Evolutionary conservation across 192 early-diverging fungal species (phyloP), one percentile per base, ranked within the genome.

Genomic region (Coemansia sp.): DNA sequence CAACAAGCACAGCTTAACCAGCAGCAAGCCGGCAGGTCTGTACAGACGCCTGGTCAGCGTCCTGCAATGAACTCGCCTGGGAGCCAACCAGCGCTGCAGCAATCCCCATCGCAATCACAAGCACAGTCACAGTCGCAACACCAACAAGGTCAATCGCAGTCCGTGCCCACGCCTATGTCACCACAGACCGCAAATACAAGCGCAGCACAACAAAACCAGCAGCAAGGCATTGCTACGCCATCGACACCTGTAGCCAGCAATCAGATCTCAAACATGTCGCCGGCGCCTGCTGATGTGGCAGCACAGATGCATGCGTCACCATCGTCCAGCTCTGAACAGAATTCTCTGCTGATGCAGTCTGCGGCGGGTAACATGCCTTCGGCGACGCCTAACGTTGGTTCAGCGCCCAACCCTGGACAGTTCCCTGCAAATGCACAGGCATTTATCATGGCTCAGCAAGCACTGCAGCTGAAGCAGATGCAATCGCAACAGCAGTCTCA

Each of bases 381-480:
- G 0, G 61, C 39, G 5, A 51, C 61, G 9, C 28, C 62, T 36
- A 58, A 33, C 2, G 64, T 28, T 18, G 65, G 64, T 5, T 41
- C 53, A 5, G 28, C 51, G 9, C 38, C 37, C 9, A 62, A 20
- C 39, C 38, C 51, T 9, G 66, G 58, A 5, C 76, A 73, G 37
- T 64, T 64, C 8, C 73, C 74, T 20, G 73, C 73, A 17, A 51
- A 75, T 8, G 62, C 64, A 15, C 78, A 81, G 51, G 70, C 73
- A 22, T 41, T 74, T 7, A 11, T 75, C 54, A 53, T 67, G 5
- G 66, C 75, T 0, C 75, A 77, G 45, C 75, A 77, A 32, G 70
- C 72, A 5, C 54, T 79, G 77, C 72, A 79, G 33, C 54, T 72
- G 11, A 74, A 74, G 41, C 72, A 75, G 18, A 59, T 68, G 34